Evolutionary conservation across 441 rosid species (phyloP).

Genomic region (Dalechampia spathulata): DNA sequence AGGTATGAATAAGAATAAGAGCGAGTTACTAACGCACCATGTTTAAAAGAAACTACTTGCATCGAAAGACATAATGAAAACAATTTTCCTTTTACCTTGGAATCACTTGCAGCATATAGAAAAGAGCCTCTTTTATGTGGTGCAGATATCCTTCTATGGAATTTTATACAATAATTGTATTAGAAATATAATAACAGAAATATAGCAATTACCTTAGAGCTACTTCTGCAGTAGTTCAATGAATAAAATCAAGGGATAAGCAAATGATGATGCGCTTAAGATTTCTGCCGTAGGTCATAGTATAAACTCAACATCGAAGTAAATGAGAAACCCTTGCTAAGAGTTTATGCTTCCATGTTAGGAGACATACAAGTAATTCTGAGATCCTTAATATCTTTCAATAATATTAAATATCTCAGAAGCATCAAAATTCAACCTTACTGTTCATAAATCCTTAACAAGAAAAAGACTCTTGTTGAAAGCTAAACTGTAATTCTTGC

Average conservation of each 20-base stretch:
- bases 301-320: neutral
- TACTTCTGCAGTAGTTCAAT: too few relatives aligned
- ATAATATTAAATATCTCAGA: neutral
- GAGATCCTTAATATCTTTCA: neutral
- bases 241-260: neutral
- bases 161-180: slow-evolving; percentile 11
- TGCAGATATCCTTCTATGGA: slow-evolving; percentile 34
- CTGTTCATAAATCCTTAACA: neutral
- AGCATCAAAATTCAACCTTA: neutral
- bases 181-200: neutral
- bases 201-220: too few relatives aligned
- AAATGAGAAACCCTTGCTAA: neutral
- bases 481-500: neutral
- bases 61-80: neutral
- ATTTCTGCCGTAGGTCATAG: neutral
- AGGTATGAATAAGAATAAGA: slow-evolving; percentile 2
- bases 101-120: slow-evolving; percentile 24
- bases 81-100: slow-evolving; percentile 32
- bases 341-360: neutral
- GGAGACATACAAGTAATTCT: neutral
- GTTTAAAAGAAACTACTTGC: slow-evolving; percentile 1
- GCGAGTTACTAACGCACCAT: neutral
- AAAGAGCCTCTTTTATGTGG: slow-evolving; percentile 21
- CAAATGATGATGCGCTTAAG: neutral
- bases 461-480: neutral